phyloP scores from a whole-genome alignment of 2,329 filamentous ascomycete genomes.

The Ascochyta fabae region DNA sequence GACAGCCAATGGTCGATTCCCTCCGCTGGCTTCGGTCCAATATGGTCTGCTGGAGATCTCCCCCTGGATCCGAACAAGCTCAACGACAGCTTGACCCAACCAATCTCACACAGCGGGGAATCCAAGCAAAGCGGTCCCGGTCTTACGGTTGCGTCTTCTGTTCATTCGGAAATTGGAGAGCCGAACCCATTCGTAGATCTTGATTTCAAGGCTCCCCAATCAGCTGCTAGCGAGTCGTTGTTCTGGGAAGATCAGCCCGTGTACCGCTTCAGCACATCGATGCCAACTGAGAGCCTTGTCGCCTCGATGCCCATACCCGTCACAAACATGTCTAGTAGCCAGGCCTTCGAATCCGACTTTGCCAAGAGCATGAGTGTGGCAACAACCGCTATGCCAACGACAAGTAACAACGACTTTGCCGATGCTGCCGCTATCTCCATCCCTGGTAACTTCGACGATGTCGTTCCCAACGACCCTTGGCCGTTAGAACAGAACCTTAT shows the following conservation, averaged over 20 bases:
- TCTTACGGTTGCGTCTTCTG: constrained; percentile 50
- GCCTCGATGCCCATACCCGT: constrained; percentile 35
- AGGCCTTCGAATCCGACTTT: constrained; percentile 40
- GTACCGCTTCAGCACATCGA: constrained; percentile 39
- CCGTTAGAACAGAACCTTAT: constrained; percentile 36
- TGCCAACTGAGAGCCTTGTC: constrained; percentile 30
- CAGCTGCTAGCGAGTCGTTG: constrained; percentile 41
- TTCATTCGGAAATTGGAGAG: constrained; percentile 50
- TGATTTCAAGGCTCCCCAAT: constrained; percentile 41
- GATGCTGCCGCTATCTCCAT: constrained; percentile 43
- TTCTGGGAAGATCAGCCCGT: constrained; percentile 49
- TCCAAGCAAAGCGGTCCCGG: constrained; percentile 50
- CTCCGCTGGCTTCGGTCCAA: constrained; percentile 43
- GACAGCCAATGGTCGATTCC: constrained; percentile 46
- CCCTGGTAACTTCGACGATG: constrained; percentile 40
- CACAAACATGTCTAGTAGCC: constrained; percentile 29
- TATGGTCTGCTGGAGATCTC: constrained; percentile 51
- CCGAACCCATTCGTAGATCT: constrained; percentile 42
- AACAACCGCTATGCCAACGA: constrained; percentile 33
- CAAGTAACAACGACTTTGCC: constrained; percentile 29
- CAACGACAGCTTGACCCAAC: constrained; percentile 43
- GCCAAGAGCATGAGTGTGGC: constrained; percentile 34
- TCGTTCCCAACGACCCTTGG: constrained; percentile 40
- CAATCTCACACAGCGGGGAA: constrained; percentile 51
- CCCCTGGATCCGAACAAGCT: constrained; percentile 50